A percentile compares a stretch with the other conserved stretches of the same genome.
These are phyloP conservation scores for Amanita fuliginea DNA, from an alignment of 768 basidiomycete genomes.

Conservation along the genomic window DNA sequence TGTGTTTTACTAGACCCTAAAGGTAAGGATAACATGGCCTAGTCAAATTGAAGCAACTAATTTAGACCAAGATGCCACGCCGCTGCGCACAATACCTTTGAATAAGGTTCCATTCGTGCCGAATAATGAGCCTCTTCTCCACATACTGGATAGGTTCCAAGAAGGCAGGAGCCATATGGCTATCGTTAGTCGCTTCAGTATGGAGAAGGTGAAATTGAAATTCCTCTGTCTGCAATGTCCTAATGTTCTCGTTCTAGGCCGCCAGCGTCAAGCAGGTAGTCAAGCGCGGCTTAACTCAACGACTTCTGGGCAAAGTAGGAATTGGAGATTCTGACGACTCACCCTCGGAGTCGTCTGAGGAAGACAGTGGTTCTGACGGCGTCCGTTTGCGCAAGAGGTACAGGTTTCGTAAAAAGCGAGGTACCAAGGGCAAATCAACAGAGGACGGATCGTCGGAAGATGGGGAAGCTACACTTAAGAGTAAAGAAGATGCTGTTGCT, in stretches of 20 bases:
- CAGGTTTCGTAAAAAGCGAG: slow-evolving; percentile 1
- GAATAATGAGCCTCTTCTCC: slow-evolving; percentile 74
- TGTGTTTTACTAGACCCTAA: slow-evolving; percentile 83
- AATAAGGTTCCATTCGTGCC: slow-evolving; percentile 84
- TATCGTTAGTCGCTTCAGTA: slow-evolving; percentile 70
- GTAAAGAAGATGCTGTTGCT: slow-evolving; percentile 9
- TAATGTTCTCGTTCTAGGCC: slow-evolving; percentile 24
- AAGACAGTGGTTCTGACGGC: slow-evolving; percentile 15
- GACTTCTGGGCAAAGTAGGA: slow-evolving; percentile 63
- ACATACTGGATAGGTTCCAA: slow-evolving; percentile 82
- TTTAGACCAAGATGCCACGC: slow-evolving; percentile 51
- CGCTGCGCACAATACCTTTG: slow-evolving; percentile 72
- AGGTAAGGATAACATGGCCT: slow-evolving; percentile 25
- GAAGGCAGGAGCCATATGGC: slow-evolving; percentile 90
- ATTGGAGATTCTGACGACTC: slow-evolving; percentile 52
- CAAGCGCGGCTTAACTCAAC: slow-evolving; percentile 69
- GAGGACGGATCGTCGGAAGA: slow-evolving; percentile 13
- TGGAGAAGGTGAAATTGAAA: slow-evolving; percentile 34
- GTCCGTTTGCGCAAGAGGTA: slow-evolving; percentile 5
- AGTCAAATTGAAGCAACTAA: neutral
- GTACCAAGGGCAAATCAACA: neutral
- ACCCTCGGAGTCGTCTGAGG: slow-evolving; percentile 22
- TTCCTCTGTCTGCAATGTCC: neutral
- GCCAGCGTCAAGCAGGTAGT: slow-evolving; percentile 78
- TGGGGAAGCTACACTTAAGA: slow-evolving; percentile 15